Base-by-base conservation (phyloP, 2,329 filamentous ascomycete genomes). In the Chalara sp. region DNA sequence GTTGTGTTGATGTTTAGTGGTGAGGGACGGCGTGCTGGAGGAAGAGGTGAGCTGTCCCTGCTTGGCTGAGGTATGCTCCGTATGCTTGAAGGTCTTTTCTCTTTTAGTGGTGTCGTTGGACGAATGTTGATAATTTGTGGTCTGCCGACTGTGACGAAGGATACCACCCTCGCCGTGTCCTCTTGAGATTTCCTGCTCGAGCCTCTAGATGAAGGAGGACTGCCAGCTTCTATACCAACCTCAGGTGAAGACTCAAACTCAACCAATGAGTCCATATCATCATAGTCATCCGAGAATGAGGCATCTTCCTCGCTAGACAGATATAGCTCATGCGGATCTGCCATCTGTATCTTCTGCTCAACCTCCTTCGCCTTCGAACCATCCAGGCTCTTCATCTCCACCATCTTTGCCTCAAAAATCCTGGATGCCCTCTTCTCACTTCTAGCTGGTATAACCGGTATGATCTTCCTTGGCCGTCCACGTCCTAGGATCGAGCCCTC, bases 281-380 rank as follows among this genome's bases (percentile, higher is more conserved):
- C 82, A 59, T 74, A 74, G 59, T 80, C 76, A 64, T 81, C 80
- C 44, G 77, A 79, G 1, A 81, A 81, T 1, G 81, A 84, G 32
- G 75, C 79, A 56, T 84, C 81, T 62, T 85, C 81, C 57, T 85
- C 81, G 0, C 80, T 83, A 2, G 80, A 84, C 30, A 85, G 75
- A 64, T 85, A 85, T 52, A 79, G 61, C 51, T 81, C 76, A 63
- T 83, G 80, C 5, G 79, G 76, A 55, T 66, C 60, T 12, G 56
- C 46, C 12, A 32, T n/a, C 8, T 41, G 29, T 32, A n/a, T 46
- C 47, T 57, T 52, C 31, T 60, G 44, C 12, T 60, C 45, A n/a
- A 55, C 53, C 6, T 54, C 51, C 8, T 58, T 53, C 31, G 44
- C 35, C 35, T 44, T 35, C 32, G 50, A 51, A 0, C 51, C 58